A percentile compares a stretch with the other conserved stretches of the same genome.
These are phyloP conservation scores for Boletus rubropictus DNA, from an alignment of 768 basidiomycete species.

Conservation along the genomic window DNA sequence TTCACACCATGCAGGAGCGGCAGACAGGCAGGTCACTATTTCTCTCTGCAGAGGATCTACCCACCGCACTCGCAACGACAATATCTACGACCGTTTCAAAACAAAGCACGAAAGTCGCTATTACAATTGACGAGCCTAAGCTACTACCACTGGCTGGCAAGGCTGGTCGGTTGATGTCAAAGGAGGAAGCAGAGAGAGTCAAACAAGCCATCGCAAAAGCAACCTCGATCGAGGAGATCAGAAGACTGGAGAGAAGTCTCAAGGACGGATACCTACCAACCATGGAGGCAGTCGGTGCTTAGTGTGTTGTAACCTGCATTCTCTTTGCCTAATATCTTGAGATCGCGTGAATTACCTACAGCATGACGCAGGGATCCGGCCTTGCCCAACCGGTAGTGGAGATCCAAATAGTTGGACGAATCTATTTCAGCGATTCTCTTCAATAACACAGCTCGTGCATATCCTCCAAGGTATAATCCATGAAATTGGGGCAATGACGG, in stretches of 20 bases:
- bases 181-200: slow-evolving; percentile 85
- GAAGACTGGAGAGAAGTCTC: slow-evolving; percentile 73
- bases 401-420: no score
- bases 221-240: slow-evolving; percentile 87
- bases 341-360: background rate
- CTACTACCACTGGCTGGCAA: slow-evolving; percentile 49
- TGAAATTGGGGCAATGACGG: slow-evolving; percentile 56
- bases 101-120: slow-evolving; percentile 51
- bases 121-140: slow-evolving; percentile 79
- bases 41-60: slow-evolving; percentile 71
- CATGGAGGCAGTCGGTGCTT: slow-evolving; percentile 74
- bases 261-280: slow-evolving; percentile 81
- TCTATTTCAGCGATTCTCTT: background rate
- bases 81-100: slow-evolving; percentile 70
- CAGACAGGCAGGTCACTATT: slow-evolving; percentile 68
- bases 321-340: slow-evolving; percentile 21
- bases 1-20: slow-evolving; percentile 58
- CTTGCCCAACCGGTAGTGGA: no score
- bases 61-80: slow-evolving; percentile 74
- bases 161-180: slow-evolving; percentile 84
- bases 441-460: slow-evolving; percentile 32
- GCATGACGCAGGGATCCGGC: no score
- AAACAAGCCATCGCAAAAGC: slow-evolving; percentile 84
- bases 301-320: slow-evolving; percentile 35
- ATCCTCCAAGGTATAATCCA: slow-evolving; percentile 61